Evolutionary conservation across 2,329 filamentous ascomycete species (phyloP).

Genomic region (Sporothrix variecibatus): DNA sequence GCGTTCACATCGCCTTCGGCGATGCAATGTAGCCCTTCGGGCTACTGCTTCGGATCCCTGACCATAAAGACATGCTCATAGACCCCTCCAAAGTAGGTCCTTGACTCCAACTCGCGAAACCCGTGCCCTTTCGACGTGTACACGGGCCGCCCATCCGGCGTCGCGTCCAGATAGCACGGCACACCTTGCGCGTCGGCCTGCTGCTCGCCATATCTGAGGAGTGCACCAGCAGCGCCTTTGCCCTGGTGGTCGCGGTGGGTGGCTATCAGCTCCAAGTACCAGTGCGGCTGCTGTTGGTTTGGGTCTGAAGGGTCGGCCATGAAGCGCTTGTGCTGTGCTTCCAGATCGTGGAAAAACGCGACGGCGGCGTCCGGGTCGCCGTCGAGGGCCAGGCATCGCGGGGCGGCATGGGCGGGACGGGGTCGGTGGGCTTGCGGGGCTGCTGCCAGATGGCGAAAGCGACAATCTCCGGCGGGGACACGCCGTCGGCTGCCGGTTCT

Average conservation of each 20-base stretch:
- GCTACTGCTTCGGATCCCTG: constrained; percentile 8
- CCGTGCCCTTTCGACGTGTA: constrained; percentile 50
- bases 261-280: constrained; percentile 52
- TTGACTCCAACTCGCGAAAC: constrained; percentile 44
- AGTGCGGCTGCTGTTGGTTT: constrained; percentile 41
- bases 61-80: constrained; percentile 44
- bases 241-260: constrained; percentile 48
- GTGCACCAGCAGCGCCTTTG: constrained; percentile 45
- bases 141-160: constrained; percentile 47
- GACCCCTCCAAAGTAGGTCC: constrained; percentile 40
- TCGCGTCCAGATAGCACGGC: constrained; percentile 54
- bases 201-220: constrained; percentile 52
- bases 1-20: not conserved
- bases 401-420: constrained; percentile 32
- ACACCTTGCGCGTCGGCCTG: constrained; percentile 47
- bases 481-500: not conserved
- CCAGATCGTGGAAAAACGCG: constrained; percentile 45
- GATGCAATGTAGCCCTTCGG: not conserved
- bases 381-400: constrained; percentile 43
- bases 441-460: constrained; percentile 52
- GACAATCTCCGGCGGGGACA: constrained; percentile 36
- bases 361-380: constrained; percentile 42
- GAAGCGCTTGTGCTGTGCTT: constrained; percentile 39
- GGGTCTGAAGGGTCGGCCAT: constrained; percentile 40
- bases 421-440: constrained; percentile 32